Evolutionary conservation across 2,329 filamentous ascomycete species (phyloP).

Genomic region (Leptographium radiaticola): DNA sequence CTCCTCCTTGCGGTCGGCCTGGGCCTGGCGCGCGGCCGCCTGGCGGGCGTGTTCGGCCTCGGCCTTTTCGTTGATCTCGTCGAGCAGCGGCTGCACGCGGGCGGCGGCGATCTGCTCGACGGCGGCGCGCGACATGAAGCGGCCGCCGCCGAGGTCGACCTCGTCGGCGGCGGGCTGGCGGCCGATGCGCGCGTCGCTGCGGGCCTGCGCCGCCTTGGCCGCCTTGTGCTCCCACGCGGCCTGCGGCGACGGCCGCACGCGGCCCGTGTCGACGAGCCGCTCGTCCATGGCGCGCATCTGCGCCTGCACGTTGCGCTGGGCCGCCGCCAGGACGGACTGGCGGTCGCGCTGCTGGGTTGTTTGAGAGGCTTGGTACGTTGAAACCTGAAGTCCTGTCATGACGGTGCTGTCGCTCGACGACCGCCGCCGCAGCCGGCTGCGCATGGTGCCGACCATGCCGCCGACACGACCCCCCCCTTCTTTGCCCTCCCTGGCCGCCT

Average conservation of each 20-base stretch:
- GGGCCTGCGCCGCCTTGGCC: conserved; percentile 52
- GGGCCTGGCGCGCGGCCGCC: conserved; percentile 47
- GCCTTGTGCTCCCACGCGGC: conserved; percentile 73
- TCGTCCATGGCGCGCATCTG: conserved; percentile 72
- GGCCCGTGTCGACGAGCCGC: conserved; percentile 63
- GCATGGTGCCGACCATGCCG: no score
- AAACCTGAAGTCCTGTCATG: no score
- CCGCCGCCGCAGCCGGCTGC: conserved; percentile 31
- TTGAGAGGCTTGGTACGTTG: no score
- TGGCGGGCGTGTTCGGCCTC: conserved; percentile 58
- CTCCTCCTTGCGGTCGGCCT: conserved; percentile 33
- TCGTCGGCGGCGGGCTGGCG: conserved; percentile 35
- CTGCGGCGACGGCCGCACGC: conserved; percentile 52
- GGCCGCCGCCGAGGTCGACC: conserved; percentile 65
- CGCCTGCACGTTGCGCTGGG: conserved; percentile 74
- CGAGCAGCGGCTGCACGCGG: conserved; percentile 68
- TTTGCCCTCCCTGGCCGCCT: not conserved
- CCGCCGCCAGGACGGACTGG: conserved; percentile 60
- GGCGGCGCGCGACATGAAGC: conserved; percentile 63
- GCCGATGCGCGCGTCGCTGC: conserved; percentile 45
- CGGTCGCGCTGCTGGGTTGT: conserved; percentile 66
- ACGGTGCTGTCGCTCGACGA: conserved; percentile 54
- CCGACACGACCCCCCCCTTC: not conserved
- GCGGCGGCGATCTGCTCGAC: conserved; percentile 68
- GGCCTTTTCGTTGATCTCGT: conserved; percentile 72